These are phyloP conservation scores for Casaregolazyma suthepensis DNA, from an alignment of 1,139 yeast species.

Conservation along the genomic window DNA sequence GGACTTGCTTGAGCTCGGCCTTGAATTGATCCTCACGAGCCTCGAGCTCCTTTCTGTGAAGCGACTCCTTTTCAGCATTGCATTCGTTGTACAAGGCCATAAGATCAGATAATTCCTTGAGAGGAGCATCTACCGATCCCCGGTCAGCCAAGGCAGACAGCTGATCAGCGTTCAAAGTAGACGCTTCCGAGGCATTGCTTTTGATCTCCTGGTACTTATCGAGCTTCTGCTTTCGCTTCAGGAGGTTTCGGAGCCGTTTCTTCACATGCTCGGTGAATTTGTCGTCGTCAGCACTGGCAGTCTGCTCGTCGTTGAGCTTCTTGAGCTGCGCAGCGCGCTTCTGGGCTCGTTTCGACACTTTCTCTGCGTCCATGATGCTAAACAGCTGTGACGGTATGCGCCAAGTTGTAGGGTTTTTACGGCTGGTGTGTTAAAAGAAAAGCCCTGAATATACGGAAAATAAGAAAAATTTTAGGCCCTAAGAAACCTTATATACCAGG, in stretches of 20 bases:
- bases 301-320: conserved; percentile 4
- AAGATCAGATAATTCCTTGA: conserved; percentile 32
- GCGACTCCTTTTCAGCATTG: conserved; percentile 13
- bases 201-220: conserved; percentile 32
- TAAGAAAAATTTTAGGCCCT: not conserved
- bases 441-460: not conserved
- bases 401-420: too few species aligned
- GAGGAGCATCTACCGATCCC: conserved; percentile 34
- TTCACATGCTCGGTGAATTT: conserved; percentile 28
- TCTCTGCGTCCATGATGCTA: not conserved
- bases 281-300: conserved; percentile 16
- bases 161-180: conserved; percentile 33
- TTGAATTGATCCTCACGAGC: conserved; percentile 15
- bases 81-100: conserved; percentile 24
- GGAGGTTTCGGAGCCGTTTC: conserved; percentile 34
- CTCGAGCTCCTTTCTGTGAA: conserved; percentile 12
- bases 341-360: conserved; percentile 19
- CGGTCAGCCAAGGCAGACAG: conserved; percentile 29
- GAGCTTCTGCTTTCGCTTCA: conserved; percentile 32
- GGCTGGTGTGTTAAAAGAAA: not conserved
- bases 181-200: conserved; percentile 14
- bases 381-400: not conserved
- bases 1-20: conserved; percentile 5
- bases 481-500: not conserved
- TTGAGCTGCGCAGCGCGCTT: conserved; percentile 18